Percentiles rank a stretch among this genome's conserved stretches.
Evolutionary conservation across 208 protist species (phyloP).

Genomic region (Leishmania amazonensis): DNA sequence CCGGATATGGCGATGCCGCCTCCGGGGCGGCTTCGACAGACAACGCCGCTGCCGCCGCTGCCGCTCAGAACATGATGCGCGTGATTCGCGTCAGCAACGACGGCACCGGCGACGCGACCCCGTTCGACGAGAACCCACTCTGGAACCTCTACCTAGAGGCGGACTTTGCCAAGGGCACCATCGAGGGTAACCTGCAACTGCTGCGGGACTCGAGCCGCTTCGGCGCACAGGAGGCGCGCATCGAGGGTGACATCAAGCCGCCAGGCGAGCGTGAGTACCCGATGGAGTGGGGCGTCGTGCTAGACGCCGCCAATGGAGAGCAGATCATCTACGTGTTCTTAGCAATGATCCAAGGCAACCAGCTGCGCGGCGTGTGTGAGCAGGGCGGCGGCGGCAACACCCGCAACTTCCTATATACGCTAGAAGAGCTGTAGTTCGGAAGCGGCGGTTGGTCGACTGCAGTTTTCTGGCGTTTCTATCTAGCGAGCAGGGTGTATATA

Average conservation of each 20-base stretch:
- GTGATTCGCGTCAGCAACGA: slow-evolving; percentile 72
- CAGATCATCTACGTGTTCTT: slow-evolving; percentile 83
- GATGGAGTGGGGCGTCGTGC: slow-evolving; percentile 85
- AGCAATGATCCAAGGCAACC: slow-evolving; percentile 84
- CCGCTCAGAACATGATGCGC: slow-evolving; percentile 78
- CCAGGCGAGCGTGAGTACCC: slow-evolving; percentile 82
- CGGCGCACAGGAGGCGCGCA: slow-evolving; percentile 67
- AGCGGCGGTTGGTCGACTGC: background rate
- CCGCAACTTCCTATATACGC: slow-evolving; percentile 80
- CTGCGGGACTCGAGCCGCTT: slow-evolving; percentile 62
- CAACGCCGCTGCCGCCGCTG: slow-evolving; percentile 32
- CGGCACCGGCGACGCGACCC: slow-evolving; percentile 61
- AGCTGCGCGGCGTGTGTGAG: slow-evolving; percentile 81
- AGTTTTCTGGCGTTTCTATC: background rate
- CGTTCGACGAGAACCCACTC: slow-evolving; percentile 81
- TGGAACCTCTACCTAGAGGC: slow-evolving; percentile 79
- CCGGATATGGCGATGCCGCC: background rate
- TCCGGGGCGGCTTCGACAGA: slow-evolving; percentile 3
- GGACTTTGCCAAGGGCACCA: slow-evolving; percentile 70
- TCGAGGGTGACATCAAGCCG: slow-evolving; percentile 84
- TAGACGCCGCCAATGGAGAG: slow-evolving; percentile 55
- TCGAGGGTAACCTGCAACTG: slow-evolving; percentile 73
- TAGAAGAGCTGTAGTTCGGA: slow-evolving; percentile 73
- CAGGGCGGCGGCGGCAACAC: slow-evolving; percentile 60
- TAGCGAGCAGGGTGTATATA: background rate